Evolutionary conservation across 352 stramenopile genomes (phyloP), one percentile per base, ranked within the genome.

Genomic region (Blastocystis sp.): DNA sequence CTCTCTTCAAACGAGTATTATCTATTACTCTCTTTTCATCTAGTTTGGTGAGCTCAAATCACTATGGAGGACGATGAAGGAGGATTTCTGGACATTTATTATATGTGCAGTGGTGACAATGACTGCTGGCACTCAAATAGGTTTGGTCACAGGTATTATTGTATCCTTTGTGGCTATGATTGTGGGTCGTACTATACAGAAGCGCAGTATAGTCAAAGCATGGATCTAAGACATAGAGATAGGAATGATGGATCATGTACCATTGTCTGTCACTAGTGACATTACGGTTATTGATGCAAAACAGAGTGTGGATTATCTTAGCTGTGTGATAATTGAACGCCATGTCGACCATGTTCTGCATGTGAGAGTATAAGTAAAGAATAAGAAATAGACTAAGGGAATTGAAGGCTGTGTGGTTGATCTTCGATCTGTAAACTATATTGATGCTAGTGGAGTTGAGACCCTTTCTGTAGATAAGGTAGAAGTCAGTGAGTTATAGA

Each of bases 81-180:
- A 51, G 30, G 66, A 78, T 78, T 78, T 78, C 66, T 78, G 66
- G 66, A 78, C 66, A 22, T 78, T 78, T 33, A 3, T 56, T 2
- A 3, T 54, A 24, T 78, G 66, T 56, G 35, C 44, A n/a, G 15
- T 78, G 15, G 17, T 42, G 19, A 51, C 44, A 24, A 51, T 78
- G n/a, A 27, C 15, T 13, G 37, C 57, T 22, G 66, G 66, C 0
- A 78, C 66, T 13, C 66, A 78, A 37, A 11, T 58, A 9, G 66
- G 66, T 24, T n/a, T 78, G 3, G 11, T 78, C 0, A 24, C 15
- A 33, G 66, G 66, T 24, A 78, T 78, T n/a, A 7, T 51, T 19
- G 17, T 78, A 15, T 78, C 66, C 1, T 78, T 78, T n/a, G 44
- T 56, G 22, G 37, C 30, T 11, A 42, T 53, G 27, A 22, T 19